phyloP scores from a whole-genome alignment of 495 filamentous ascomycete species.

The Neurospora sp. region DNA sequence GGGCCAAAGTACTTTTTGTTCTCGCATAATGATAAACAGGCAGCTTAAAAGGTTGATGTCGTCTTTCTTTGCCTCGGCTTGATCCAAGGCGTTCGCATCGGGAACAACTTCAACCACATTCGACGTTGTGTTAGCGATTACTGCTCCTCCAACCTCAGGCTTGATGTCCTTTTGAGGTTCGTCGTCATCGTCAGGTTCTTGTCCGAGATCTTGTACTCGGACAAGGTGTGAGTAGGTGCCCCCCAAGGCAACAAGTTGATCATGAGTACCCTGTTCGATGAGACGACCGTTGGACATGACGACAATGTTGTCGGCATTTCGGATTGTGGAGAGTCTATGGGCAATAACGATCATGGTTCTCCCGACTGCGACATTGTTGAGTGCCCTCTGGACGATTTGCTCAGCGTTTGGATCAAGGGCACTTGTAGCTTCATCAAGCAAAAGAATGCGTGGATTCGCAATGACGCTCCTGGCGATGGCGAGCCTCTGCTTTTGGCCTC shows the following conservation, averaged over 20 bases:
- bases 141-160: constrained; percentile 17
- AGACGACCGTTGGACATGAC: constrained; percentile 48
- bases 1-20: constrained; percentile 23
- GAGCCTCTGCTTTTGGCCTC: constrained; percentile 52
- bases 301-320: constrained; percentile 56
- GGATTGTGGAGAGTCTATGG: constrained; percentile 57
- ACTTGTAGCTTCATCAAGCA: constrained; percentile 71
- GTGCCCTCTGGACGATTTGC: constrained; percentile 51
- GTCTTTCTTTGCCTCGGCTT: constrained; percentile 3
- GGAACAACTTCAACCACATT: constrained; percentile 10
- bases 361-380: constrained; percentile 51
- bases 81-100: constrained; percentile 4
- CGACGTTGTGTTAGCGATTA: constrained; percentile 22
- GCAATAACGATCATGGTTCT: constrained; percentile 67
- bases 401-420: constrained; percentile 62
- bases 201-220: constrained; percentile 31
- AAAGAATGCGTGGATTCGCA: constrained; percentile 60
- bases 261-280: constrained; percentile 56
- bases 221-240: constrained; percentile 40
- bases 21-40: constrained; percentile 29
- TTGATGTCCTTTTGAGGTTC: constrained; percentile 5
- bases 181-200: constrained; percentile 4
- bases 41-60: constrained; percentile 20
- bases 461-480: constrained; percentile 57
- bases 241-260: constrained; percentile 42